Percentiles rank a stretch among this genome's conserved stretches.
Evolutionary conservation across 306 rosid species (phyloP).

Genomic region (Lagenaria siceraria): DNA sequence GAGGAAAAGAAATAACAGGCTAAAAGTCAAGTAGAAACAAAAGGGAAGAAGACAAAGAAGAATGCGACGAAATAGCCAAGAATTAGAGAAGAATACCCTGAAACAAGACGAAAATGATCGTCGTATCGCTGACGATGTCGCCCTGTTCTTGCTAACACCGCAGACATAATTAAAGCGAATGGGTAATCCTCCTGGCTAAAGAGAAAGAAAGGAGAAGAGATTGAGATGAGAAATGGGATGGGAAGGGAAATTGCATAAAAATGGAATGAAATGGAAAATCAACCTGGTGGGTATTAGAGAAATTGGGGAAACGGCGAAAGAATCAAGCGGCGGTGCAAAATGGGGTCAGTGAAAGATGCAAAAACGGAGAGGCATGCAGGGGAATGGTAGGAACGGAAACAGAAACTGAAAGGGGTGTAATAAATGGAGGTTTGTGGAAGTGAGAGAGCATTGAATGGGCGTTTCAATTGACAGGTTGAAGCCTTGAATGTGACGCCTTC

Average conservation of each 20-base stretch:
- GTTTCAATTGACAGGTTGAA: no score
- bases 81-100: constrained; percentile 37
- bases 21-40: background rate
- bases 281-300: background rate
- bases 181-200: background rate
- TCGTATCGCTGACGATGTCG: constrained; percentile 70
- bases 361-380: background rate
- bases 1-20: background rate
- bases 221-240: no score
- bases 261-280: background rate
- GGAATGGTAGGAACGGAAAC: background rate
- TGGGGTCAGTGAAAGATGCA: background rate
- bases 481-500: background rate
- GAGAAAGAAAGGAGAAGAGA: background rate
- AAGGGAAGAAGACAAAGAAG: constrained; percentile 2
- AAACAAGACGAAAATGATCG: constrained; percentile 58
- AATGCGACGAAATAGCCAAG: constrained; percentile 1
- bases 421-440: background rate
- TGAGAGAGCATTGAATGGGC: background rate
- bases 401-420: background rate
- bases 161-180: constrained; percentile 28
- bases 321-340: background rate
- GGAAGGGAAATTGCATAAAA: background rate
- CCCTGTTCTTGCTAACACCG: constrained; percentile 45
- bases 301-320: background rate